Base-by-base conservation (phyloP, 805 yeast species). In the Saitoella complicata region DNA sequence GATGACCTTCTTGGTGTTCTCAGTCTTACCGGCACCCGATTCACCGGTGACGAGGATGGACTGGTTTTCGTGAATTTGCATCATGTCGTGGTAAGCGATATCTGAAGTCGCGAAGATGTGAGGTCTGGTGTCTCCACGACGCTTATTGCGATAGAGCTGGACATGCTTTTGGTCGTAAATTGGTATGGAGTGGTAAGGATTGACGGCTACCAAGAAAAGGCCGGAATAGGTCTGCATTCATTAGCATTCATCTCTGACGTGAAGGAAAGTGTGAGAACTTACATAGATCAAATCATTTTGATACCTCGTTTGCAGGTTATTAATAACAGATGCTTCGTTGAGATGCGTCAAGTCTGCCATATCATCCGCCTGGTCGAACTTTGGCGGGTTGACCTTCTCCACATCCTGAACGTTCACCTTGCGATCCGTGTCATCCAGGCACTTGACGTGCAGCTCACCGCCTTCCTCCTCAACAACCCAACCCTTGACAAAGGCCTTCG, bases 1-100 rank as follows among this genome's bases (percentile, higher is more conserved):
- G 47, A 91, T 80, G 45, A 91, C 86, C 58, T 82, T 86, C 61
- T 91, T 91, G 5, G 99, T 91, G 54, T 85, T 91, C 63, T 91
- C 98, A 0, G 99, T 91, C 59, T 91, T 91, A 45, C 99, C 99
- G 0, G 99, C 98, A 52, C 99, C 99, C 30, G 94, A 80, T 59
- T 91, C 99, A 51, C 99, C 99, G 0, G 98, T 91, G n/a, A 91
- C 96, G 42, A 91, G 67, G 45, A 91, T 85, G 8, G 93, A 78
- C 64, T 91, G 98, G 60, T 87, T 80, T 54, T 76, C 76, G 42
- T 66, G 69, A 51, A 80, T 78, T 8, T 71, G 67, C 8, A 84
- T 64, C 58, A 91, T 65, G 54, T 78, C 81, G 50, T 84, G 73
- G 53, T 77, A 83, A 1, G 97, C 94, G 40, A 76, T 75, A 55